A percentile compares a stretch with the other conserved stretches of the same genome.
These are phyloP conservation scores for Selaginella tamariscina DNA, from an alignment of 75 land plant genomes.

Conservation along the genomic window DNA sequence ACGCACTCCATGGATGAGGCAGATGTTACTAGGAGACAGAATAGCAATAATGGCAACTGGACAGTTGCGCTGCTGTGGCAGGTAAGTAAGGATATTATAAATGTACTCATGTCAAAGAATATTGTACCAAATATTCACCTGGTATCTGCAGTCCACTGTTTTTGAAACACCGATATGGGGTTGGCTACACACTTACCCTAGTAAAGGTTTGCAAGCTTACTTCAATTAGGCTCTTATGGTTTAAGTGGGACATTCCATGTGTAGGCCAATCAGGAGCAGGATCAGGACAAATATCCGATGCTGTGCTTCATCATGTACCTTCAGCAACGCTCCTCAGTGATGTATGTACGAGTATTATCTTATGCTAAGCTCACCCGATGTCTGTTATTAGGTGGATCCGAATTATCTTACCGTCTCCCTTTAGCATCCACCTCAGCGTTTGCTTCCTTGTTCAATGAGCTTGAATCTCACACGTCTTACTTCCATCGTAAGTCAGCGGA, in stretches of 20 bases:
- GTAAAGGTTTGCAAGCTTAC: constrained; percentile 58
- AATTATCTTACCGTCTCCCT: constrained; percentile 72
- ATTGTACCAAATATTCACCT: neutral
- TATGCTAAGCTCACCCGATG: neutral
- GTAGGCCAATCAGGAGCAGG: neutral
- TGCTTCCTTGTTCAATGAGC: constrained; percentile 61
- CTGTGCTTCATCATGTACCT: neutral
- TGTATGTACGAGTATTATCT: neutral
- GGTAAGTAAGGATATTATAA: too few species aligned
- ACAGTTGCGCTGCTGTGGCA: constrained; percentile 81
- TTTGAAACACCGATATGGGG: constrained; percentile 71
- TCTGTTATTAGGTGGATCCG: constrained; percentile 44
- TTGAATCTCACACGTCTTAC: constrained; percentile 27
- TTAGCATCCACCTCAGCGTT: constrained; percentile 61
- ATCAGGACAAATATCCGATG: neutral
- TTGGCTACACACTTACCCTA: constrained; percentile 71
- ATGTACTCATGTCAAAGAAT: too few species aligned
- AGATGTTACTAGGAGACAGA: constrained; percentile 77
- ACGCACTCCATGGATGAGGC: constrained; percentile 99
- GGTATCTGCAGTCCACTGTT: constrained; percentile 47
- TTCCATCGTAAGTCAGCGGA: neutral
- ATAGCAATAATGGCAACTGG: constrained; percentile 94
- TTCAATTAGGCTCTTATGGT: too few species aligned
- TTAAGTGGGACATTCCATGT: too few species aligned
- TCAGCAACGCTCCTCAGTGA: neutral